Base-by-base conservation (phyloP, 2,329 filamentous ascomycete genomes). In the Gremmenia infestans region DNA sequence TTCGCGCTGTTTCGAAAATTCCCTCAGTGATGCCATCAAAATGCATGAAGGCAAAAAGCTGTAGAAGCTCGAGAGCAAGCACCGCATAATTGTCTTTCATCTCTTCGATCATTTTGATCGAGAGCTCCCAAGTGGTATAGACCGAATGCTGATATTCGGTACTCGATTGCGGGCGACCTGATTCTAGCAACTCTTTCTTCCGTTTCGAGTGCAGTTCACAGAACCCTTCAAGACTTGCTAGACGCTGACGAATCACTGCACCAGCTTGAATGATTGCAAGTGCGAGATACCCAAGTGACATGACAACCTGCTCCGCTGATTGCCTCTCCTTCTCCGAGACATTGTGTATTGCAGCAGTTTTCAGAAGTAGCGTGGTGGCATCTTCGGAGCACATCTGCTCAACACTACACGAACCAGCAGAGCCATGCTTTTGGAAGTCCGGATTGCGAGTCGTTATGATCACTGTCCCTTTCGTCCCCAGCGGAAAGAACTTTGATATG, bases 371-470 rank as follows among this genome's bases (percentile, higher is more conserved):
- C 45, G 22, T 11, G 11, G 5, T 15, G 22, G 67, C 66, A 43
- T 71, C 69, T 12, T 61, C 53, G 3, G 39, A 35, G 4, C 58
- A 45, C 67, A 71, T 67, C 22, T 58, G 19, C 5, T 61, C 58
- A 8, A 68, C 62, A 55, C 56, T 55, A 40, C 49, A 55, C 1
- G 51, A 55, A 2, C 57, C 58, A 19, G 23, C 43, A 25, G 19
- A 56, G 1, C 48, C 49, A 23, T 56, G 48, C 2, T 50, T 53
- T 2, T 14, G 28, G 1, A 54, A 40, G 4, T 55, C 53, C 52
- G 17, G 69, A 48, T 73, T 72, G 39, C 72, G 63, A 9, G 69
- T 73, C 0, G 74, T 76, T 1, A 76, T 62, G 1, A 75, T 52
- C n/a, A 74, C 67, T 42, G 64, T n/a, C 65, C 73, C 59, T 46